Evolutionary conservation across 2,329 filamentous ascomycete genomes (phyloP).

Genomic region (Hypocrella siamensis): DNA sequence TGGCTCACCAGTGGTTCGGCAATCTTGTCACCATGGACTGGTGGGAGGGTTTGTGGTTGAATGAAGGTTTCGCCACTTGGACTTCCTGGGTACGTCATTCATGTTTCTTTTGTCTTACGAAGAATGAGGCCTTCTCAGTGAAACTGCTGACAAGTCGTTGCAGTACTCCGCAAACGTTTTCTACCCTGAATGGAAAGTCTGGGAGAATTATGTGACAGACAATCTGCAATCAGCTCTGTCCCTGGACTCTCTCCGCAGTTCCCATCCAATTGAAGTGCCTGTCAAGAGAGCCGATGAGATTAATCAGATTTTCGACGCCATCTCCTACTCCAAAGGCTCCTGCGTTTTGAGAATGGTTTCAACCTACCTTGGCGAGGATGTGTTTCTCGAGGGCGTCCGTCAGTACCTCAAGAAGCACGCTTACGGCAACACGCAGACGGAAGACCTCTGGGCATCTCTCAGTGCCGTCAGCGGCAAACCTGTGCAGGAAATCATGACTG

Average conservation of each 20-base stretch:
- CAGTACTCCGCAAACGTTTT: conserved; percentile 82
- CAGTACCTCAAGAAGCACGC: conserved; percentile 90
- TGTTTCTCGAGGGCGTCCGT: conserved; percentile 82
- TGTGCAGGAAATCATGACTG: conserved; percentile 78
- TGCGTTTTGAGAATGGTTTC: conserved; percentile 96
- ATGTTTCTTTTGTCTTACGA: too few relatives aligned
- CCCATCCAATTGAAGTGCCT: conserved; percentile 90
- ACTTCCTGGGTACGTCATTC: conserved; percentile 15
- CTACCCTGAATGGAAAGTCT: conserved; percentile 97
- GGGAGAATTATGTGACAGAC: conserved; percentile 88
- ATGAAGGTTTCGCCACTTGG: conserved; percentile 66
- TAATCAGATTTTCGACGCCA: conserved; percentile 96
- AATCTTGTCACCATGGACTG: conserved; percentile 98
- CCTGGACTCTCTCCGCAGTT: conserved; percentile 82
- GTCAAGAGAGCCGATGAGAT: conserved; percentile 92
- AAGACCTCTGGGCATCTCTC: conserved; percentile 79
- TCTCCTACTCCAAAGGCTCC: conserved; percentile 93
- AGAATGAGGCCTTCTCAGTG: too few relatives aligned
- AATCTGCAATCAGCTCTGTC: conserved; percentile 77
- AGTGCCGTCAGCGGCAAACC: conserved; percentile 83
- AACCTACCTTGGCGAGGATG: conserved; percentile 81
- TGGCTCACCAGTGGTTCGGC: conserved; percentile 97
- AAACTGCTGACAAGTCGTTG: neutral
- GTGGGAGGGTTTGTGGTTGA: conserved; percentile 95
- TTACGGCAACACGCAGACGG: conserved; percentile 87